These are phyloP conservation scores for Hibiscus tridactylites DNA, from an alignment of 345 rosid genomes.

Conservation along the genomic window DNA sequence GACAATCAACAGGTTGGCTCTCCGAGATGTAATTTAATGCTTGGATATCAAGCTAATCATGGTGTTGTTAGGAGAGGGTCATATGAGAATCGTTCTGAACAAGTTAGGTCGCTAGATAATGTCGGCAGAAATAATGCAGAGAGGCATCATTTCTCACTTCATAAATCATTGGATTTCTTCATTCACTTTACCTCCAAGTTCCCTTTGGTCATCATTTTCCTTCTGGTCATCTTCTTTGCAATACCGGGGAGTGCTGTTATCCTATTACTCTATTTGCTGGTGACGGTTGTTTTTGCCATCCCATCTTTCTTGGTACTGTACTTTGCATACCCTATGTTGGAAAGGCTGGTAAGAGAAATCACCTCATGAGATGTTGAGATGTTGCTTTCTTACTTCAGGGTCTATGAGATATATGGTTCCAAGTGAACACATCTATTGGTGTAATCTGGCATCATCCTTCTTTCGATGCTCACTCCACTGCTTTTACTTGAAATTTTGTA, in stretches of 20 bases:
- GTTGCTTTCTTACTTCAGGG: not conserved
- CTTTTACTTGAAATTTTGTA: not conserved
- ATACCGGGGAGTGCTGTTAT: conserved; percentile 54
- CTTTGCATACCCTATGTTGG: conserved; percentile 51
- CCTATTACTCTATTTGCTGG: conserved; percentile 41
- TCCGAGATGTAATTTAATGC: conserved; percentile 1
- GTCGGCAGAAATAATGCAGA: conserved; percentile 19
- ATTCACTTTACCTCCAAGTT: conserved; percentile 50
- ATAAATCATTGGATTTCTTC: conserved; percentile 49
- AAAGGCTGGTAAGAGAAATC: conserved; percentile 56
- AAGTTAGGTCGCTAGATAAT: conserved; percentile 10
- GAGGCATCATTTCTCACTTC: conserved; percentile 31
- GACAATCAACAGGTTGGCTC: conserved; percentile 22
- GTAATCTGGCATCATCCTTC: not conserved
- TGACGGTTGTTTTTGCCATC: conserved; percentile 46
- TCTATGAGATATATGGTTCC: not conserved
- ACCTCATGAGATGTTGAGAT: conserved; percentile 8
- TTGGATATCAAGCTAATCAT: conserved; percentile 22
- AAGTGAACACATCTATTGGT: not conserved
- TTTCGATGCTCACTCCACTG: not conserved
- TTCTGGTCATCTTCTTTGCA: conserved; percentile 38
- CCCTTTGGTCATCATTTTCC: conserved; percentile 43
- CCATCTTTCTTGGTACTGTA: conserved; percentile 49
- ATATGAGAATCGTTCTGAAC: conserved; percentile 14
- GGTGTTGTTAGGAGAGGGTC: conserved; percentile 15